Evolutionary conservation across 306 rosid genomes (phyloP), one percentile per base, ranked within the genome.

Genomic region (Hippophae rhamnoides): DNA sequence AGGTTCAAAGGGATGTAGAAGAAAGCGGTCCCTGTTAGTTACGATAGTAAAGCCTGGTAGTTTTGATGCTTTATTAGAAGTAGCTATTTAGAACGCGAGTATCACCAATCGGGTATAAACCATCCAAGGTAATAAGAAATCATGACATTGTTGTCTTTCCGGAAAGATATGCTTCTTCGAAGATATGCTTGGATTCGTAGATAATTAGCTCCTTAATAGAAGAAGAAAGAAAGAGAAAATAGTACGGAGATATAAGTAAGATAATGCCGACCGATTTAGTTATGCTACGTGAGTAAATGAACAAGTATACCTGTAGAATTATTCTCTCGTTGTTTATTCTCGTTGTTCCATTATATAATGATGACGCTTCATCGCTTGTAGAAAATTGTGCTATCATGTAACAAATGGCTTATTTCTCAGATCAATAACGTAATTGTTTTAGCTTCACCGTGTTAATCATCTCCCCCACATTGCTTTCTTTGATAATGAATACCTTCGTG

Each of bases 71-170:
- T 69, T 82, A 56, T 57, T 67, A 49, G 60, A 64, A 38, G 53
- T 77, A 45, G 94, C 81, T 58, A 61, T 85, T 53, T 68, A 66
- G 54, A 80, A 76, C 41, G 86, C n/a, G 89, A 64, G 46, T 86
- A 44, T 72, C 89, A 14, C 89, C 46, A 69, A 83, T 71, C 89
- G n/a, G 75, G 63, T 85, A 80, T 69, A 85, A 82, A 42, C 89
- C 86, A 2, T 84, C 86, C 26, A 86, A 78, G 83, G 78, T 86
- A 59, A 67, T 86, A 66, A 54, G 83, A 70, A 80, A 69, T 64
- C 70, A 43, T 49, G 77, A 80, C 55, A 61, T 68, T 51, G 82
- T 65, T 47, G 45, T 42, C 13, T 55, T 78, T 60, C 67, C 80
- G 65, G 76, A 74, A 78, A 64, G 68, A 7, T 69, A 56, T 26